A percentile compares a stretch with the other conserved stretches of the same genome.
phyloP scores from a whole-genome alignment of 2,329 filamentous ascomycete species.

The Diaporthe destruens region DNA sequence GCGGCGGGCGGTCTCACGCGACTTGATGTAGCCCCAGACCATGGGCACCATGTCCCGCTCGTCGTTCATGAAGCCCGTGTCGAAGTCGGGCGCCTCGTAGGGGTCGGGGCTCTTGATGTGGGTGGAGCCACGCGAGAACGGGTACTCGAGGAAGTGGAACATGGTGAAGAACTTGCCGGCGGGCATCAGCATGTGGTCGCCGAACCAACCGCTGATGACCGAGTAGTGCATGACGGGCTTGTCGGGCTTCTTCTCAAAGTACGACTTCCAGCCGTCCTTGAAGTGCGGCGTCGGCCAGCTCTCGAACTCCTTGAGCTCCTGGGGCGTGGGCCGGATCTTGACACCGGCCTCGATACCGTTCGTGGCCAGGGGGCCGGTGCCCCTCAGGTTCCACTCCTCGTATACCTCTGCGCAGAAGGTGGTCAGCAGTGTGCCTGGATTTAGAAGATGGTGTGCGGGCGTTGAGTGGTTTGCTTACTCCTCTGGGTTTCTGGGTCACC shows the following conservation, averaged over 20 bases:
- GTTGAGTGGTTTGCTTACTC: slow-evolving; percentile 50
- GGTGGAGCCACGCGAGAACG: slow-evolving; percentile 79
- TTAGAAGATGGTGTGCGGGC: fast-evolving
- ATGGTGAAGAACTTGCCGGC: slow-evolving; percentile 86
- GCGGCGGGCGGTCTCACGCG: slow-evolving; percentile 80
- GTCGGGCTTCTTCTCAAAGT: slow-evolving; percentile 87
- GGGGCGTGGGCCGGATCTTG: slow-evolving; percentile 78
- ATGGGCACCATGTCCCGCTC: slow-evolving; percentile 86
- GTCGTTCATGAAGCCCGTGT: slow-evolving; percentile 88
- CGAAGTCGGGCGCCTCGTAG: slow-evolving; percentile 82
- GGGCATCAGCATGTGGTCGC: slow-evolving; percentile 73
- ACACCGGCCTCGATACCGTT: slow-evolving; percentile 86
- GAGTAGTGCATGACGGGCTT: slow-evolving; percentile 91
- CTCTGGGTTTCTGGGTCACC: slow-evolving; percentile 81
- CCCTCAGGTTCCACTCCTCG: slow-evolving; percentile 83
- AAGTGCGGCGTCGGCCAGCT: slow-evolving; percentile 82
- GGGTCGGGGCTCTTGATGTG: slow-evolving; percentile 79
- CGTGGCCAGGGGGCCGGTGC: slow-evolving; percentile 81
- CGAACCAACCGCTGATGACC: slow-evolving; percentile 77
- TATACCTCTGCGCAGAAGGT: slow-evolving; percentile 65
- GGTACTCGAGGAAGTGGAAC: slow-evolving; percentile 86
- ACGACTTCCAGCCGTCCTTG: slow-evolving; percentile 80
- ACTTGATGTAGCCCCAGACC: slow-evolving; percentile 89
- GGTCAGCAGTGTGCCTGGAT: slow-evolving; percentile 25
- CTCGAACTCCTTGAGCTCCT: slow-evolving; percentile 77